Evolutionary conservation across 805 yeast genomes (phyloP).

Genomic region (Kodamaea leandrae): DNA sequence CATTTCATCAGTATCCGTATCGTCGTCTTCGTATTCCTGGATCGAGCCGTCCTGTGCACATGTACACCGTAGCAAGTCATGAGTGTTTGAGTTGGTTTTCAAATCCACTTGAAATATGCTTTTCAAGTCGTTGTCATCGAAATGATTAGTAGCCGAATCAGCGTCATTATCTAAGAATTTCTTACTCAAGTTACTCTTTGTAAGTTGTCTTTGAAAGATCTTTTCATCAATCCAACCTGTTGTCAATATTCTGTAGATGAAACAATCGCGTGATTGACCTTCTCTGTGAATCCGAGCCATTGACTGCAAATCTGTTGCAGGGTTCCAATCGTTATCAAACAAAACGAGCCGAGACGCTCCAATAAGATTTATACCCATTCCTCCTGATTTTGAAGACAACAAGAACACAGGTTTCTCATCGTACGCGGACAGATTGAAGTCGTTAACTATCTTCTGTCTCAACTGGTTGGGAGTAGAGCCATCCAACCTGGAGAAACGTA

Average conservation of each 20-base stretch:
- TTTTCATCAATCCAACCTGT: slow-evolving; percentile 94
- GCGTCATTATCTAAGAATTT: slow-evolving; percentile 50
- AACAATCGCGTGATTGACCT: slow-evolving; percentile 80
- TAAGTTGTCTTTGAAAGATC: slow-evolving; percentile 85
- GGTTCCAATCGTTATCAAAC: slow-evolving; percentile 97
- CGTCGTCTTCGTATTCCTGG: slow-evolving; percentile 8
- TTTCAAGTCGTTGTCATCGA: slow-evolving; percentile 63
- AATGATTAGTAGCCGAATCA: slow-evolving; percentile 58
- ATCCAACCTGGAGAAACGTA: slow-evolving; percentile 66
- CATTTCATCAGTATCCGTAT: slow-evolving; percentile 11
- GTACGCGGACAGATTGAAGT: slow-evolving; percentile 55
- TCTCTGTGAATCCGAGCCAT: slow-evolving; percentile 95
- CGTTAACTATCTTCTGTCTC: slow-evolving; percentile 63
- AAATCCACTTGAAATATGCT: slow-evolving; percentile 66
- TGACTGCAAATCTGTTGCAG: slow-evolving; percentile 87
- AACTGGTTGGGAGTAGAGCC: slow-evolving; percentile 74
- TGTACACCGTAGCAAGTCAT: slow-evolving; percentile 66
- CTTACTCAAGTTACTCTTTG: slow-evolving; percentile 76
- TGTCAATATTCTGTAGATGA: slow-evolving; percentile 76
- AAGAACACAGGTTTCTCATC: slow-evolving; percentile 59
- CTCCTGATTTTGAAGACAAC: slow-evolving; percentile 89
- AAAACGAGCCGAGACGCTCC: slow-evolving; percentile 87
- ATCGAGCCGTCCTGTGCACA: slow-evolving; percentile 54
- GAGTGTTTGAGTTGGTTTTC: slow-evolving; percentile 63
- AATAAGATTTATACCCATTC: slow-evolving; percentile 82